Evolutionary conservation across 75 land plant genomes (phyloP), one percentile per base, ranked within the genome.

Genomic region (Larix kaempferi): DNA sequence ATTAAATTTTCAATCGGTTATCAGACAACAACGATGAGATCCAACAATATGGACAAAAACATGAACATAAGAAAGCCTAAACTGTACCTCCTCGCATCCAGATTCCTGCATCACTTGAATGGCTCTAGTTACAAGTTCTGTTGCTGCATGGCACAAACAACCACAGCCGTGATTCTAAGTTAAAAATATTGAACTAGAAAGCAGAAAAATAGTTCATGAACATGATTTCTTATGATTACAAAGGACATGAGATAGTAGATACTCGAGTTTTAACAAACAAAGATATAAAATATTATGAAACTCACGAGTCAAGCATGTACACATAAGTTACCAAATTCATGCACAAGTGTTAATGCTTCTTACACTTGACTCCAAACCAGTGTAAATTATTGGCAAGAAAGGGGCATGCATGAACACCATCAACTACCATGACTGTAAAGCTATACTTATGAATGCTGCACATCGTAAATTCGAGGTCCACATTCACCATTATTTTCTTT

Each of bases 31-130:
- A 74, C 26, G 25, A 11, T 17, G 26, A 74, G 13, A 6, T 27
- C 21, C 11, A 57, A 54, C 52, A 74, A 74, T 7, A 23, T 55
- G 33, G 54, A 74, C 56, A 74, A 55, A 65, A 16, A 29, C 44
- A 58, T 55, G 23, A 49, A 12, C 54, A 49, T 49, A 10, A 49
- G 54, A 49, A 49, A 69, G 63, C 15, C 22, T 55, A 72, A 59
- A 62, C 33, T 55, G 23, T 87, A 96, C 99, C 98, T 97, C 99
- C 57, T 97, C 98, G 79, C 99, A 97, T 27, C 98, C 99, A 15
- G 95, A 86, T 77, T 92, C 98, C 87, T 82, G 92, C 99, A 97
- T 97, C 64, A 89, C 91, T 82, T 78, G 84, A 63, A 97, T 92
- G 21, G 99, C 84, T 79, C 95, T 93, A 0, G 94, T 91, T 72